These are phyloP conservation scores for Oryza coarctata DNA, from an alignment of 176 grass and related monocot species.

Conservation along the genomic window DNA sequence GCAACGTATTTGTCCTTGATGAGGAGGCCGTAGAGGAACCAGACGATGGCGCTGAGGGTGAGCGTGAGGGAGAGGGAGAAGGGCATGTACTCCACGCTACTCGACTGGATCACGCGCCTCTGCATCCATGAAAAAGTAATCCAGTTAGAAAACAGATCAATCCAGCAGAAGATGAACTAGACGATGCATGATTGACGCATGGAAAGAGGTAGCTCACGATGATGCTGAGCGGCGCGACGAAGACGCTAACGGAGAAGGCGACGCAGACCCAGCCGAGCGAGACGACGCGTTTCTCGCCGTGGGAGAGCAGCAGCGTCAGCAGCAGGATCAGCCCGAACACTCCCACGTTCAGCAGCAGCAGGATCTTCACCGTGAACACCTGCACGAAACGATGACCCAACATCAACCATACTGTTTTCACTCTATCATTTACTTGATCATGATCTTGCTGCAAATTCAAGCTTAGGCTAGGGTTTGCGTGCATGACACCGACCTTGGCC, in stretches of 20 bases:
- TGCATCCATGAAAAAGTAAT: not conserved
- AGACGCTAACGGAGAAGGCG: slow-evolving; percentile 69
- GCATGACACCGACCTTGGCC: not conserved
- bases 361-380: slow-evolving; percentile 61
- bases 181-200: not conserved
- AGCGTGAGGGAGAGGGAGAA: slow-evolving; percentile 85
- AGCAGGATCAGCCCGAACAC: slow-evolving; percentile 61
- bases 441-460: not conserved
- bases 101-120: slow-evolving; percentile 69
- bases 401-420: too few relatives aligned
- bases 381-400: not conserved
- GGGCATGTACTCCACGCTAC: slow-evolving; percentile 90
- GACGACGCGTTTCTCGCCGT: slow-evolving; percentile 31
- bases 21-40: slow-evolving; percentile 85
- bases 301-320: slow-evolving; percentile 41
- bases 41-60: slow-evolving; percentile 70
- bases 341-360: slow-evolving; percentile 56
- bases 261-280: slow-evolving; percentile 80
- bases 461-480: not conserved
- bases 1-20: slow-evolving; percentile 77
- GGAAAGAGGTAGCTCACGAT: slow-evolving; percentile 47
- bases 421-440: not conserved
- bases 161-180: too few relatives aligned
- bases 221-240: slow-evolving; percentile 73
- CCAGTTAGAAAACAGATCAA: not conserved